Evolutionary conservation across 768 basidiomycete species (phyloP).

Genomic region (Termitomyces sp.): DNA sequence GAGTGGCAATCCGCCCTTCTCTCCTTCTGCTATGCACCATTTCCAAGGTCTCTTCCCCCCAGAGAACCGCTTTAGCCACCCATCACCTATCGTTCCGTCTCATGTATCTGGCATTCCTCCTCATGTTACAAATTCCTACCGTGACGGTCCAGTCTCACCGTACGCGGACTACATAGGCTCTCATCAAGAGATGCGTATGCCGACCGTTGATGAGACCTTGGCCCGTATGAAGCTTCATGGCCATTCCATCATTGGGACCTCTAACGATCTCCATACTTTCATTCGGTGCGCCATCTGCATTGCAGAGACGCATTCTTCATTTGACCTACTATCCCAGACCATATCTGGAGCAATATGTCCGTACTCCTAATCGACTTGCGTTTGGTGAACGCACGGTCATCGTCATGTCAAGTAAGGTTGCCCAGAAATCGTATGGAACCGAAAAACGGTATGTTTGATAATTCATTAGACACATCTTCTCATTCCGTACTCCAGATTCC

Average conservation of each 20-base stretch:
- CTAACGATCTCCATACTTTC: conserved; percentile 74
- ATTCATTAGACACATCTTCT: neutral
- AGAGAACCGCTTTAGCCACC: conserved; percentile 48
- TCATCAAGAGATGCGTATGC: conserved; percentile 57
- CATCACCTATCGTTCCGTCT: conserved; percentile 35
- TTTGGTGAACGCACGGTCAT: conserved; percentile 93
- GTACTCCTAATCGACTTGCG: conserved; percentile 78
- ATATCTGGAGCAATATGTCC: conserved; percentile 80
- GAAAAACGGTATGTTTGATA: conserved; percentile 69
- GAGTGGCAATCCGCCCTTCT: conserved; percentile 40
- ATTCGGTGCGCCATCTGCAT: conserved; percentile 48
- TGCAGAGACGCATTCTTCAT: neutral
- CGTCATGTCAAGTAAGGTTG: conserved; percentile 97
- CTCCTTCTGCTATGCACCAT: conserved; percentile 45
- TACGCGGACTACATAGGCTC: conserved; percentile 30
- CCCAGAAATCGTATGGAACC: conserved; percentile 95
- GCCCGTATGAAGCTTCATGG: conserved; percentile 60
- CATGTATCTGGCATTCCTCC: conserved; percentile 62
- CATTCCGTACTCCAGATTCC: conserved; percentile 49
- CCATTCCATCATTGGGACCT: conserved; percentile 49
- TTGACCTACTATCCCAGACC: conserved; percentile 38
- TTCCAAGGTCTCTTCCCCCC: conserved; percentile 51
- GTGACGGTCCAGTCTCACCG: conserved; percentile 42
- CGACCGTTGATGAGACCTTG: conserved; percentile 55
- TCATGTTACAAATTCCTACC: conserved; percentile 60